Percentiles rank a stretch among this genome's conserved stretches.
phyloP scores from a whole-genome alignment of 164 flowering plant genomes.

The Vitis amurensis region DNA sequence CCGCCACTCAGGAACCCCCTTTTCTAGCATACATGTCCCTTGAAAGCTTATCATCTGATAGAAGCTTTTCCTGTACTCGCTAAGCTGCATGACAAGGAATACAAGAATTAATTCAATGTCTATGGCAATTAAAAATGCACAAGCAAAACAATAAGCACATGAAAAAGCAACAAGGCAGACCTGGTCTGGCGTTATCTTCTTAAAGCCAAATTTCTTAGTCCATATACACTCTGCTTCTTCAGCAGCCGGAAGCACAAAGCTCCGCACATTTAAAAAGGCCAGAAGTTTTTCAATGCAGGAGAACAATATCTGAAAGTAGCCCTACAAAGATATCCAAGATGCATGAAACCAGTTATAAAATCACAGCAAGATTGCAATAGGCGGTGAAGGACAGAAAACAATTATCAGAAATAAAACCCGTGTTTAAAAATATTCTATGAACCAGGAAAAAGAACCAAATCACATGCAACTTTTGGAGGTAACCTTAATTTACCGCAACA shows the following conservation, averaged over 20 bases:
- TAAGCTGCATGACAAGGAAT: constrained; percentile 37
- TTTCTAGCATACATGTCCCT: constrained; percentile 58
- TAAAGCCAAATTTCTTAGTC: constrained; percentile 58
- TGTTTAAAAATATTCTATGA: no score
- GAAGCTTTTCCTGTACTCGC: constrained; percentile 35
- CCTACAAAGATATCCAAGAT: constrained; percentile 30
- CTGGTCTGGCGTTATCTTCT: constrained; percentile 36
- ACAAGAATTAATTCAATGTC: background rate
- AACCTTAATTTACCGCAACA: no score
- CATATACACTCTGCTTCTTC: constrained; percentile 64
- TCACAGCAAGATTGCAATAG: background rate
- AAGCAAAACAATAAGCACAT: background rate
- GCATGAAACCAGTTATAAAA: background rate
- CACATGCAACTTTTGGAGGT: no score
- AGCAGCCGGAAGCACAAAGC: constrained; percentile 65
- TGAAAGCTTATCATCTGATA: constrained; percentile 48
- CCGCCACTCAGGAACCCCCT: constrained; percentile 34
- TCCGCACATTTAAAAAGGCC: constrained; percentile 48
- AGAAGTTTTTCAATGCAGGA: constrained; percentile 59
- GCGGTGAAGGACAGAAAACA: background rate
- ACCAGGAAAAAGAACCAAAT: no score
- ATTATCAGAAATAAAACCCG: background rate
- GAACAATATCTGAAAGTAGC: constrained; percentile 58
- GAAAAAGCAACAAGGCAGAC: constrained; percentile 19
- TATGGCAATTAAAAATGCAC: background rate